Conservation (phyloP, 495 filamentous ascomycete genomes). For the Talaromyces thailandensis region DNA sequence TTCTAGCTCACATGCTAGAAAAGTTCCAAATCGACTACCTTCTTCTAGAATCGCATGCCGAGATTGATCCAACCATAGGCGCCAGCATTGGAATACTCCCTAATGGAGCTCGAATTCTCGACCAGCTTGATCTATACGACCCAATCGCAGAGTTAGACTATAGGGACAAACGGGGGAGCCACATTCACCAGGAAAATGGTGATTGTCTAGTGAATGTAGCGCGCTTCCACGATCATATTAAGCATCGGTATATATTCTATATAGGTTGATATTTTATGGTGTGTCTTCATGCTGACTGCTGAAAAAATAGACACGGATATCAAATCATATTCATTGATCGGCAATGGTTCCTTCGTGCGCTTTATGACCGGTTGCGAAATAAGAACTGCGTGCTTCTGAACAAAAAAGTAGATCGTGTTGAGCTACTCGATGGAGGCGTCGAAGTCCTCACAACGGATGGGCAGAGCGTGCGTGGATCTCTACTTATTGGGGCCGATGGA, state of each 20-base stretch:
- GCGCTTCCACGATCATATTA: background rate
- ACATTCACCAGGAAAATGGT: background rate
- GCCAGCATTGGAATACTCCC: background rate
- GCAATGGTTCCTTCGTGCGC: background rate
- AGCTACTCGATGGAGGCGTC: background rate
- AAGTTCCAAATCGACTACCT: constrained; percentile 14
- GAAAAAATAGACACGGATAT: background rate
- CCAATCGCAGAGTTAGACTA: background rate
- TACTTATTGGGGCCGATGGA: background rate
- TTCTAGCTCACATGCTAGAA: constrained; percentile 12
- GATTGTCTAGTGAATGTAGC: background rate
- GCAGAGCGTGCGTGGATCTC: background rate
- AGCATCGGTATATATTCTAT: background rate
- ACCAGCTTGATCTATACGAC: background rate
- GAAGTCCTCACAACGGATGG: background rate
- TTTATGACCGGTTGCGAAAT: background rate
- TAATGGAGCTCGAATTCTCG: background rate
- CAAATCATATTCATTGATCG: background rate
- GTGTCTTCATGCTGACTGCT: background rate
- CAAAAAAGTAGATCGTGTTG: background rate
- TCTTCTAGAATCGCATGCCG: constrained; percentile 11
- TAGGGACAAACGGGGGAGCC: background rate
- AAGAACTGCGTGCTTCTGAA: background rate
- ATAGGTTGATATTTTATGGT: background rate
- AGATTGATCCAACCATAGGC: constrained; percentile 1